phyloP scores from a whole-genome alignment of 208 protist species.

The Trypanosoma scelopori region DNA sequence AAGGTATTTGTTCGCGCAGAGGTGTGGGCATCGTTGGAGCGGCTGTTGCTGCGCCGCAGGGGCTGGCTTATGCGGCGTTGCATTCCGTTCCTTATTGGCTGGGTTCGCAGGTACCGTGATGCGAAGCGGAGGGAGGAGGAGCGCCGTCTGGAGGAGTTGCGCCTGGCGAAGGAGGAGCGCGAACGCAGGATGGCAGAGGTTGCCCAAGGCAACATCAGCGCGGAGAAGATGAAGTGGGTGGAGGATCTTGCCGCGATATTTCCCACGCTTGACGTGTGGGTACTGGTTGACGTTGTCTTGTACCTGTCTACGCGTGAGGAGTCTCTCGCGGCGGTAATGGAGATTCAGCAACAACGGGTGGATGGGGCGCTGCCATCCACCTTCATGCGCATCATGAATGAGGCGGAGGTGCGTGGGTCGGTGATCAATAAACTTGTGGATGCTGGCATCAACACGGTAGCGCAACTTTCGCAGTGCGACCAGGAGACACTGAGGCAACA shows the following conservation, averaged over 20 bases:
- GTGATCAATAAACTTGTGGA: constrained; percentile 53
- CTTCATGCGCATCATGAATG: constrained; percentile 62
- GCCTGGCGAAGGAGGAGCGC: constrained; percentile 45
- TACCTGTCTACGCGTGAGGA: constrained; percentile 53
- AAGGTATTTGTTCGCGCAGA: constrained; percentile 89
- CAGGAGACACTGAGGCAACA: constrained; percentile 51
- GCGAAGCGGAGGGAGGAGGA: constrained; percentile 67
- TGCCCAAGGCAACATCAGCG: constrained; percentile 37
- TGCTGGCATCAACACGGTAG: constrained; percentile 59
- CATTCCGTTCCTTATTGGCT: constrained; percentile 64
- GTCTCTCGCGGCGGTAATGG: constrained; percentile 43
- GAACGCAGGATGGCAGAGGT: constrained; percentile 48
- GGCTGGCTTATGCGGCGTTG: constrained; percentile 62
- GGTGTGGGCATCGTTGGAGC: constrained; percentile 83
- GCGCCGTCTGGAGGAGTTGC: constrained; percentile 49
- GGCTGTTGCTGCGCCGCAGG: constrained; percentile 66
- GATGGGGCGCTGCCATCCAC: constrained; percentile 45
- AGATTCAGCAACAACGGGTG: constrained; percentile 67
- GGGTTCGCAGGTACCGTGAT: constrained; percentile 65
- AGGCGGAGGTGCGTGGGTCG: constrained; percentile 43
- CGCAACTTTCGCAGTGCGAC: constrained; percentile 50
- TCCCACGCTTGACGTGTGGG: constrained; percentile 49
- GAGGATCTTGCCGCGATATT: constrained; percentile 68
- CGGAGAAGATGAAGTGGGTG: constrained; percentile 51
- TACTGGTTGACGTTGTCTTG: constrained; percentile 60